phyloP scores from a whole-genome alignment of 257 asterid genomes.

The Cynanchum wilfordii region DNA sequence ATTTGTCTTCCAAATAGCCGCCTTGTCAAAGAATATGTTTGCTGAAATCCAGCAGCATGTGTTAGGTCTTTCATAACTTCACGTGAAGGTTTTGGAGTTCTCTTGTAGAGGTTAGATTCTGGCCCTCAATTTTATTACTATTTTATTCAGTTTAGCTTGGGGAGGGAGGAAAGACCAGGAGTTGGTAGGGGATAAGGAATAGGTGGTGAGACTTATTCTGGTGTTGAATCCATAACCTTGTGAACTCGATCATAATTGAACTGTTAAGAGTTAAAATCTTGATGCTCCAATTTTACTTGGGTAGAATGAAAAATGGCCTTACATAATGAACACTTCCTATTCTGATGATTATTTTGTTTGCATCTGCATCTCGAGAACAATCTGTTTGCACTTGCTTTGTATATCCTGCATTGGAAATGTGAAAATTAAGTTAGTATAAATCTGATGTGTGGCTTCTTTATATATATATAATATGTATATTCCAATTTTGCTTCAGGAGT shows the following conservation, averaged over 20 bases:
- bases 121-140: too few species aligned
- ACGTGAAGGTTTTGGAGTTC: neutral
- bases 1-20: neutral
- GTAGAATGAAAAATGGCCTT: neutral
- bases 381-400: neutral
- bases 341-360: neutral
- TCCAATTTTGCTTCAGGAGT: conserved; percentile 46
- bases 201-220: neutral
- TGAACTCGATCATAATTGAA: neutral
- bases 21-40: neutral
- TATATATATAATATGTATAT: too few species aligned
- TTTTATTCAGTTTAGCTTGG: too few species aligned
- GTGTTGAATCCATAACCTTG: neutral
- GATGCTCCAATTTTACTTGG: neutral
- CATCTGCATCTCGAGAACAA: neutral
- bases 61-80: neutral
- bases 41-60: conserved; percentile 4
- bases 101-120: neutral
- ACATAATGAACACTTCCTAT: neutral
- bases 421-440: neutral
- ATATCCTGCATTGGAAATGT: neutral
- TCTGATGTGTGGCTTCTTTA: neutral
- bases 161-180: too few species aligned
- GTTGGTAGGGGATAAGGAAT: too few species aligned
- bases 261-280: neutral